A percentile compares a stretch with the other conserved stretches of the same genome.
Conservation (phyloP, 176 grass and related monocot genomes). For the Panicum miliaceum region DNA sequence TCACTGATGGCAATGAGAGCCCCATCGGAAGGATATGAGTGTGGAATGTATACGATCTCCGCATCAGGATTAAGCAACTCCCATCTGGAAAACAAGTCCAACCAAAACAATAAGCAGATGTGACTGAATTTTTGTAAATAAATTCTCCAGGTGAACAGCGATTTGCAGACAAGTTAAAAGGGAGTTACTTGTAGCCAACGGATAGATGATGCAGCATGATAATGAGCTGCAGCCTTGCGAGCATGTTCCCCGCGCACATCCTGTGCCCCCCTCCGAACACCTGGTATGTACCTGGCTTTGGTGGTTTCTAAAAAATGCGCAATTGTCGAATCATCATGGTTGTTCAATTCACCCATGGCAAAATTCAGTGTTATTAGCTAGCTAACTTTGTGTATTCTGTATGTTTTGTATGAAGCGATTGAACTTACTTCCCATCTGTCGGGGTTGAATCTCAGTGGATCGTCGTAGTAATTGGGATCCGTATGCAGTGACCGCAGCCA, state of each 20-base stretch:
- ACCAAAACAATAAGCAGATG: background rate
- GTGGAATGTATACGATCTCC: slow-evolving; percentile 1
- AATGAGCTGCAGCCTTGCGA: slow-evolving; percentile 37
- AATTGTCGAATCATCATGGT: background rate
- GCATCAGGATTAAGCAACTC: slow-evolving; percentile 43
- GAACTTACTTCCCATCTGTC: slow-evolving; percentile 49
- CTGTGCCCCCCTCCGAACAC: slow-evolving; percentile 31
- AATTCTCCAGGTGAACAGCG: background rate
- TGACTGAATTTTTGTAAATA: background rate
- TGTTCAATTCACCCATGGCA: background rate
- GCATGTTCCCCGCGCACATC: slow-evolving; percentile 47
- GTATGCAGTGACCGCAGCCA: slow-evolving; percentile 51
- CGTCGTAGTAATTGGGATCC: slow-evolving; percentile 31
- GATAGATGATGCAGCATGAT: slow-evolving; percentile 42
- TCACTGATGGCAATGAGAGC: slow-evolving; percentile 8
- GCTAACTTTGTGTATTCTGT: background rate
- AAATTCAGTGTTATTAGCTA: background rate
- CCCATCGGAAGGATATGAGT: slow-evolving; percentile 27
- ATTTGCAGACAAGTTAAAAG: background rate
- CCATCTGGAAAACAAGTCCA: slow-evolving; percentile 29
- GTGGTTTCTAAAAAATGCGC: background rate
- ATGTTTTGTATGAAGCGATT: background rate
- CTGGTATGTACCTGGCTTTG: slow-evolving; percentile 45
- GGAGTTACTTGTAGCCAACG: slow-evolving; percentile 43
- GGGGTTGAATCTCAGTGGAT: slow-evolving; percentile 51